phyloP scores from a whole-genome alignment of 345 rosid genomes.

The Trapa incisa region DNA sequence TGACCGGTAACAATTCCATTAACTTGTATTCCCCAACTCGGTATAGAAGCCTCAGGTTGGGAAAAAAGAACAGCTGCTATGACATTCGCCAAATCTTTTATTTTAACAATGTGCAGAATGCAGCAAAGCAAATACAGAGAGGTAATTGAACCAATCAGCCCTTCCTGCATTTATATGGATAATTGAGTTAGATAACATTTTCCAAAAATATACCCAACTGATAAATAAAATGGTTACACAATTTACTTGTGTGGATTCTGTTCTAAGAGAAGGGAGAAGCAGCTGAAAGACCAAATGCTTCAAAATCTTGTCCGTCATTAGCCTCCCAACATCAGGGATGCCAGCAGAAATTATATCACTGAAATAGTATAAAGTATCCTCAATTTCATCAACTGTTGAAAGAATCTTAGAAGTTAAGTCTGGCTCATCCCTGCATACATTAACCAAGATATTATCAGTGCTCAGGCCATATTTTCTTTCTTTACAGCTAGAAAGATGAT shows the following conservation, averaged over 20 bases:
- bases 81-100: slow-evolving; percentile 88
- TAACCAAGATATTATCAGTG: slow-evolving; percentile 17
- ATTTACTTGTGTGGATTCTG: slow-evolving; percentile 42
- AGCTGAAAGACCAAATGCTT: slow-evolving; percentile 73
- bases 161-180: slow-evolving; percentile 33
- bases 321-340: slow-evolving; percentile 84
- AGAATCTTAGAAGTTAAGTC: slow-evolving; percentile 38
- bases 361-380: slow-evolving; percentile 85
- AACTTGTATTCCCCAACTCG: slow-evolving; percentile 36
- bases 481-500: slow-evolving; percentile 3
- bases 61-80: slow-evolving; percentile 84
- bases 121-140: slow-evolving; percentile 85
- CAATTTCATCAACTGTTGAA: slow-evolving; percentile 81
- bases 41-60: slow-evolving; percentile 45
- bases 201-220: not conserved
- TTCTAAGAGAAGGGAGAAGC: slow-evolving; percentile 73
- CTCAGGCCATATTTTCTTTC: slow-evolving; percentile 12
- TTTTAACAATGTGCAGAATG: slow-evolving; percentile 90
- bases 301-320: slow-evolving; percentile 73
- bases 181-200: not conserved
- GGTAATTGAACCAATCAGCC: slow-evolving; percentile 52
- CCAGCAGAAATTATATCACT: slow-evolving; percentile 97
- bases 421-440: slow-evolving; percentile 34
- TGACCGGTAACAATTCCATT: slow-evolving; percentile 40
- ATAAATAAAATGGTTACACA: slow-evolving; percentile 12